A percentile compares a stretch with the other conserved stretches of the same genome.
Conservation (phyloP, 306 rosid genomes). For the Castanea sativa region DNA sequence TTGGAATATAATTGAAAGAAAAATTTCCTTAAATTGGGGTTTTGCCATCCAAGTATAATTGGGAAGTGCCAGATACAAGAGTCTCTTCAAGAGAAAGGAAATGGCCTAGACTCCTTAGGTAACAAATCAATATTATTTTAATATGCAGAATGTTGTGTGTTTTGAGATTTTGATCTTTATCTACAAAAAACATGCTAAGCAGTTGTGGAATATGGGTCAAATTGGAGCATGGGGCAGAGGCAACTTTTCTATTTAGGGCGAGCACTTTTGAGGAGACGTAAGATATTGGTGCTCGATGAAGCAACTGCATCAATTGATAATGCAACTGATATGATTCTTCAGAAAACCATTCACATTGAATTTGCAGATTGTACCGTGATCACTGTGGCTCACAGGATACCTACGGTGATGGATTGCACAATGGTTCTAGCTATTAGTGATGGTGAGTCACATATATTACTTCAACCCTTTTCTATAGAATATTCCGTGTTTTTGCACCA, state of each 20-base stretch:
- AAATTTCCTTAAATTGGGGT: no score
- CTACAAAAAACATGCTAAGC: background rate
- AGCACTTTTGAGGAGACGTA: conserved; percentile 72
- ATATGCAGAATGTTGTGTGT: background rate
- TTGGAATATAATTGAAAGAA: no score
- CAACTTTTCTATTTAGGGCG: conserved; percentile 87
- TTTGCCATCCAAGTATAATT: no score
- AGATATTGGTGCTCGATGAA: conserved; percentile 77
- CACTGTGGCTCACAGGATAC: conserved; percentile 89
- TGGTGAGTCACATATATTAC: conserved; percentile 56
- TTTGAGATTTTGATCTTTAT: background rate
- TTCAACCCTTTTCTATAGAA: background rate
- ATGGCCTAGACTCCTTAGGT: conserved; percentile 69
- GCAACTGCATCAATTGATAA: conserved; percentile 96
- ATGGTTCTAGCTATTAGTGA: conserved; percentile 86
- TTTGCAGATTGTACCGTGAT: conserved; percentile 75
- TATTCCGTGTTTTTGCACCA: background rate
- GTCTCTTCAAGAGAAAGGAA: conserved; percentile 67
- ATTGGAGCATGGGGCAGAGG: conserved; percentile 95
- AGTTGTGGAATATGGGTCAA: conserved; percentile 86
- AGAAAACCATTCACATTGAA: conserved; percentile 72
- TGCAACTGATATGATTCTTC: conserved; percentile 83
- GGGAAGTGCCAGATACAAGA: conserved; percentile 78
- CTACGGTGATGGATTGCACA: conserved; percentile 94
- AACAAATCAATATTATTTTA: background rate